Evolutionary conservation across 306 rosid species (phyloP), one percentile per base, ranked within the genome.

Genomic region (Glycine soja): DNA sequence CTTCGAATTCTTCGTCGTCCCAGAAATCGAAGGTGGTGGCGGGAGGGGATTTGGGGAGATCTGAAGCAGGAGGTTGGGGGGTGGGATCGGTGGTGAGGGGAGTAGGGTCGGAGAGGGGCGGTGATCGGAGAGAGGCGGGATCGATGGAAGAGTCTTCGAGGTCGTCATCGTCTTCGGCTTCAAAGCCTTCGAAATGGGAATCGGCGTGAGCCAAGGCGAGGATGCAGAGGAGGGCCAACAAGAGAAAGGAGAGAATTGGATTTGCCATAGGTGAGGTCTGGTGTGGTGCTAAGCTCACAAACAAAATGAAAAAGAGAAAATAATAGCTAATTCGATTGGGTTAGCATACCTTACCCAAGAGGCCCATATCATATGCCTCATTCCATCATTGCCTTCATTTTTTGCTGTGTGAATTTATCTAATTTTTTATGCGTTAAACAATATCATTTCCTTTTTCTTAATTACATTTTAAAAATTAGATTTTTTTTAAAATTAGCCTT

Each of bases 1-100:
- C 99, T 85, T 96, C 98, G 80, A 96, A 96, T 80, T 96, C 98
- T 10, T 96, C 98, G 66, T 96, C 98, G 74, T 96, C 99, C 99
- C 98, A 96, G 69, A 87, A 85, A 85, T 88, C 97, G 42, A 89
- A 90, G 88, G 83, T 63, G 43, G 93, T 46, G 32, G 90, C 82
- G 3, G 93, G 74, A 0, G 92, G 75, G 80, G 18, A 68, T 64
- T 73, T 36, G 5, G 73, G 73, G 14, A 52, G 88, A 72, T 85
- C 84, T 65, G 89, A 88, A 15, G 89, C 78, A 9, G 90, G 91
- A 14, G 19, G 42, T 61, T 61, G 24, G 16, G 85, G 78, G 13
- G 30, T 46, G 46, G 62, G 89, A 65, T 47, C 4, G 34, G 30
- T 24, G 30, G 30, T 24, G 30, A 24, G 30, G 30, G 30, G 62